Conservation (phyloP, 2,329 filamentous ascomycete species). For the Fonsecaea pugnacius region DNA sequence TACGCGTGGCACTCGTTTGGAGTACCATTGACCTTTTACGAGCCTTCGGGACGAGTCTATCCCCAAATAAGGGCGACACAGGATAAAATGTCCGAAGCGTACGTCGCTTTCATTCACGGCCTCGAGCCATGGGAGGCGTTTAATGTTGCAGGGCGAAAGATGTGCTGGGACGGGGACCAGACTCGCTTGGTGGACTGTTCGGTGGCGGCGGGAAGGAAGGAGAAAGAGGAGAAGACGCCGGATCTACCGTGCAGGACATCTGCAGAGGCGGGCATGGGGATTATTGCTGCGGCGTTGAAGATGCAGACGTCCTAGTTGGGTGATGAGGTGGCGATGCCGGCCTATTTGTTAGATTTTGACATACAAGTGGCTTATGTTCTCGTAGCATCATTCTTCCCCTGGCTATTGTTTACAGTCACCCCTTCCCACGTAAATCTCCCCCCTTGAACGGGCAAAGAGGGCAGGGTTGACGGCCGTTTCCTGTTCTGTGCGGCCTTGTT, state of each 20-base stretch:
- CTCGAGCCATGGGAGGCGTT: conserved; percentile 8
- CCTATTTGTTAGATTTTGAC: not conserved
- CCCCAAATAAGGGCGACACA: not conserved
- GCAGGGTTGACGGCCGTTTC: too few species aligned
- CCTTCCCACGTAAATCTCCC: too few species aligned
- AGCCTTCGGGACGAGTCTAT: not conserved
- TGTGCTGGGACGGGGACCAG: conserved; percentile 4
- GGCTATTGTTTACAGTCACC: too few species aligned
- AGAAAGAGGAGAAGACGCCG: not conserved
- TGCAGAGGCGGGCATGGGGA: not conserved
- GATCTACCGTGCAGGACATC: not conserved
- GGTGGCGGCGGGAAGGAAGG: not conserved
- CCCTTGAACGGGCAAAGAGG: too few species aligned
- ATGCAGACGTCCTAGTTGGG: not conserved
- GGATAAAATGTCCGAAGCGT: conserved; percentile 7
- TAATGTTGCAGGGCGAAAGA: not conserved
- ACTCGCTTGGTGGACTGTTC: not conserved
- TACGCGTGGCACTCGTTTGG: conserved; percentile 14
- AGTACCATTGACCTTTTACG: not conserved
- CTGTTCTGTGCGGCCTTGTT: too few species aligned
- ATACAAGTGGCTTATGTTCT: too few species aligned
- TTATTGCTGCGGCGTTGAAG: not conserved
- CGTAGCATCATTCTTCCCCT: too few species aligned
- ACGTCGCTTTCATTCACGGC: not conserved
- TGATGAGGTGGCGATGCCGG: not conserved